Evolutionary conservation across 1,139 yeast genomes (phyloP).

Genomic region (Pichia cactophila): DNA sequence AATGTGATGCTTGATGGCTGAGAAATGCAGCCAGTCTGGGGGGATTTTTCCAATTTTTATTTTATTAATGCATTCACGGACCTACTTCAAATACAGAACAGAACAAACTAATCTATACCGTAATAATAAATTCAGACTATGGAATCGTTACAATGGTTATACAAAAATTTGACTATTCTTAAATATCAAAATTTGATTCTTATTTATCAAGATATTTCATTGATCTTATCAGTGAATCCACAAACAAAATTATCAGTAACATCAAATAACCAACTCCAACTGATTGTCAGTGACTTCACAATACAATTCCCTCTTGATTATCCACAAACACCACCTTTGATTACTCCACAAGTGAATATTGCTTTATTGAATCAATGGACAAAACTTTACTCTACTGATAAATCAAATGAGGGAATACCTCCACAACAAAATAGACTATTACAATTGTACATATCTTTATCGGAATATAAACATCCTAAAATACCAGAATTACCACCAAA

Average conservation of each 20-base stretch:
- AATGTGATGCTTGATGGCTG: neutral
- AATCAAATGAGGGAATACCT: constrained; percentile 17
- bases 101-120: neutral
- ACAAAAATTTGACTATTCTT: neutral
- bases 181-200: neutral
- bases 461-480: neutral
- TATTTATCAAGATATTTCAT: constrained; percentile 4
- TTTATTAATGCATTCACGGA: too few relatives aligned
- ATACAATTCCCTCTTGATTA: constrained; percentile 57
- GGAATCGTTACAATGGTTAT: neutral
- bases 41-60: too few relatives aligned
- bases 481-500: constrained; percentile 5
- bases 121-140: neutral
- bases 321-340: constrained; percentile 54
- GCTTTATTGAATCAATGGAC: constrained; percentile 37
- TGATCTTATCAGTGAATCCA: neutral
- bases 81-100: neutral
- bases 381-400: constrained; percentile 13
- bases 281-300: constrained; percentile 31
- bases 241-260: neutral
- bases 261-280: neutral
- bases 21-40: neutral
- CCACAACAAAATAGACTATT: constrained; percentile 26
- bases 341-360: neutral
- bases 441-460: constrained; percentile 26